These are phyloP conservation scores for Pezicula carpinea DNA, from an alignment of 2,329 filamentous ascomycete species.

Conservation along the genomic window DNA sequence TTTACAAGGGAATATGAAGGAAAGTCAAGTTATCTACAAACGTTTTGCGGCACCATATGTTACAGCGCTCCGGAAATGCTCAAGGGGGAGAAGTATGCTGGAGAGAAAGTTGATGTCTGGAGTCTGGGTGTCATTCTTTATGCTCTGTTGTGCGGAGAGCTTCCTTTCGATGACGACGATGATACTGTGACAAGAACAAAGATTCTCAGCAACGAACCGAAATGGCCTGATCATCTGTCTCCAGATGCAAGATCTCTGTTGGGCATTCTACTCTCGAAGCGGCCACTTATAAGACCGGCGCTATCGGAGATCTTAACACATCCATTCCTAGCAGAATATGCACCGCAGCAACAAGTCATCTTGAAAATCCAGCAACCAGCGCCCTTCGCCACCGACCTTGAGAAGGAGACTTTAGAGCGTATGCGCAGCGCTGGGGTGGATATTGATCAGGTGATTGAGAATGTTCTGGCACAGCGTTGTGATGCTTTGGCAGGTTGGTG, in stretches of 20 bases:
- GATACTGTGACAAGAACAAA: conserved; percentile 79
- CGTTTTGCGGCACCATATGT: conserved; percentile 95
- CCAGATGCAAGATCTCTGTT: conserved; percentile 74
- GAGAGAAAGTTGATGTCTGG: conserved; percentile 97
- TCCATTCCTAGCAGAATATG: conserved; percentile 82
- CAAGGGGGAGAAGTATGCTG: conserved; percentile 95
- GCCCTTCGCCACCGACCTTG: conserved; percentile 79
- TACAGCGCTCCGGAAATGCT: conserved; percentile 99
- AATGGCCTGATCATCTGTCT: conserved; percentile 76
- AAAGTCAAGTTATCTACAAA: conserved; percentile 89
- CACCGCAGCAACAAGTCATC: conserved; percentile 83
- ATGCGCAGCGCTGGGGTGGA: conserved; percentile 94
- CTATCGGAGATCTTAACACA: conserved; percentile 83
- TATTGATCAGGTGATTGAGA: conserved; percentile 91
- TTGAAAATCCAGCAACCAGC: conserved; percentile 75
- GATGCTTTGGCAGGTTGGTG: conserved; percentile 94
- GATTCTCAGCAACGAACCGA: conserved; percentile 82
- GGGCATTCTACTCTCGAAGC: conserved; percentile 79
- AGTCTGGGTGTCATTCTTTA: conserved; percentile 83
- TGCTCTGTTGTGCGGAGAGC: conserved; percentile 74
- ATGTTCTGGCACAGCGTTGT: conserved; percentile 83
- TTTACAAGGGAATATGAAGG: conserved; percentile 98
- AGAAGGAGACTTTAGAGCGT: conserved; percentile 85
- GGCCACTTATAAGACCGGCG: conserved; percentile 76
- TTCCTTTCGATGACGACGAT: conserved; percentile 95